These are phyloP conservation scores for Monosporascus sp. DNA, from an alignment of 2,329 filamentous ascomycete genomes.

Conservation along the genomic window DNA sequence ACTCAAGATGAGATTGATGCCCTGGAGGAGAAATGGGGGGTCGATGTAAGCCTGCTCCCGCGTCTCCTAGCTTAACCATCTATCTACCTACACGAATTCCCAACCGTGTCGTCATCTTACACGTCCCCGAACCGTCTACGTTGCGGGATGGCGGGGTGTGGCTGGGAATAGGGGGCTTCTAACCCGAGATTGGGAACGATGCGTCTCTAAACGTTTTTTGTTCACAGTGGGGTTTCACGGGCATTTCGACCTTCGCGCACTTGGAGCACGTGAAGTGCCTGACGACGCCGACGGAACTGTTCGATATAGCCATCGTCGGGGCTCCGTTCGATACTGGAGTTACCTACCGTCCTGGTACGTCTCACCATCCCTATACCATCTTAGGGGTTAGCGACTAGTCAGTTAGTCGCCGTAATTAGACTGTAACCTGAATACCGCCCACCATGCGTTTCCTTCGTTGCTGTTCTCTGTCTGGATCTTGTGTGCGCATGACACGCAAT, in stretches of 20 bases:
- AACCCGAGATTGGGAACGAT: too few relatives aligned
- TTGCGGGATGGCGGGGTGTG: too few relatives aligned
- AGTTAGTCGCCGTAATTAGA: too few relatives aligned
- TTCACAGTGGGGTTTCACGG: conserved; percentile 57
- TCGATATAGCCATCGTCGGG: conserved; percentile 68
- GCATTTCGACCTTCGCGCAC: conserved; percentile 72
- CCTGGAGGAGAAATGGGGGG: conserved; percentile 52
- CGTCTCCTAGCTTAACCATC: not conserved
- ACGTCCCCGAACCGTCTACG: too few relatives aligned
- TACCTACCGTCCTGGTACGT: conserved; percentile 59
- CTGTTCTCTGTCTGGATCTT: not conserved
- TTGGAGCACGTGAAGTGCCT: conserved; percentile 64
- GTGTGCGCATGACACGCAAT: not conserved
- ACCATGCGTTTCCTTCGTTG: too few relatives aligned
- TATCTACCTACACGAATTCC: not conserved
- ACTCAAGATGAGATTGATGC: conserved; percentile 45
- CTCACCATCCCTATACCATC: not conserved
- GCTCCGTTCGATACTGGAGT: conserved; percentile 71
- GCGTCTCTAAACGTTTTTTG: not conserved
- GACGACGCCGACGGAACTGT: conserved; percentile 55
- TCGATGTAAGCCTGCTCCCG: conserved; percentile 38
- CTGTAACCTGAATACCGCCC: too few relatives aligned
- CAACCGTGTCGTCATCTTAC: too few relatives aligned
- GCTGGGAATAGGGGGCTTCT: too few relatives aligned
- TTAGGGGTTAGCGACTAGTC: too few relatives aligned